Conservation (phyloP, 768 basidiomycete genomes). For the Termitomyces sp. region DNA sequence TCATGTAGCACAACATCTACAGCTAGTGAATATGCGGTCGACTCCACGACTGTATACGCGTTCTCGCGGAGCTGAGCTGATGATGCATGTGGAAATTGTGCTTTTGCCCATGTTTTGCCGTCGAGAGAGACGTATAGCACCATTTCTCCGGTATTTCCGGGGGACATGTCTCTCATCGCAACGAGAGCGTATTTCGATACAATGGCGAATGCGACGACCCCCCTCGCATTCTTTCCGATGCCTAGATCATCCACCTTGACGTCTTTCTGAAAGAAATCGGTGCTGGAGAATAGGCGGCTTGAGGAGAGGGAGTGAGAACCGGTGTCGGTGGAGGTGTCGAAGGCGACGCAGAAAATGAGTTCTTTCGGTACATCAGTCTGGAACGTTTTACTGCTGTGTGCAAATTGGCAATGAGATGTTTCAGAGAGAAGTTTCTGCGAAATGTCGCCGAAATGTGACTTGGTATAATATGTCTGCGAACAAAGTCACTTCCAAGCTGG, state of each 20-base stretch:
- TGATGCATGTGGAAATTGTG: constrained; percentile 88
- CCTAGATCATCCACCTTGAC: constrained; percentile 79
- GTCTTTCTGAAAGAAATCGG: constrained; percentile 74
- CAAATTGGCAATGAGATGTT: constrained; percentile 81
- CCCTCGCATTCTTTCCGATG: constrained; percentile 77
- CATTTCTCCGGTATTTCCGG: constrained; percentile 63
- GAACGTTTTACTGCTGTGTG: constrained; percentile 81
- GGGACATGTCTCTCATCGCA: constrained; percentile 68
- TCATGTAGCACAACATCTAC: constrained; percentile 88
- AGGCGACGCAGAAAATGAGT: constrained; percentile 88
- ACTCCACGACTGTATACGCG: constrained; percentile 94
- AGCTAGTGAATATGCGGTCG: constrained; percentile 87
- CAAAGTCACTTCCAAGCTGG: constrained; percentile 3
- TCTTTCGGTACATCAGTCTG: constrained; percentile 69
- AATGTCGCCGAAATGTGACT: constrained; percentile 67
- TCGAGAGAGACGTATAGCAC: constrained; percentile 84
- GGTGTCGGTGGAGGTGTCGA: constrained; percentile 50
- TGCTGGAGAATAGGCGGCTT: constrained; percentile 75
- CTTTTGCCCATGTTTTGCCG: constrained; percentile 79
- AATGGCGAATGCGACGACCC: constrained; percentile 90
- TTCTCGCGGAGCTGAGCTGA: constrained; percentile 79
- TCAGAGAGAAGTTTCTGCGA: constrained; percentile 60
- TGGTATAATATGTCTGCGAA: constrained; percentile 82
- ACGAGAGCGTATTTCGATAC: constrained; percentile 92
- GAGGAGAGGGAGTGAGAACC: constrained; percentile 50